Evolutionary conservation across 768 basidiomycete species (phyloP), one percentile per base, ranked within the genome.

Genomic region (Mycena metata): DNA sequence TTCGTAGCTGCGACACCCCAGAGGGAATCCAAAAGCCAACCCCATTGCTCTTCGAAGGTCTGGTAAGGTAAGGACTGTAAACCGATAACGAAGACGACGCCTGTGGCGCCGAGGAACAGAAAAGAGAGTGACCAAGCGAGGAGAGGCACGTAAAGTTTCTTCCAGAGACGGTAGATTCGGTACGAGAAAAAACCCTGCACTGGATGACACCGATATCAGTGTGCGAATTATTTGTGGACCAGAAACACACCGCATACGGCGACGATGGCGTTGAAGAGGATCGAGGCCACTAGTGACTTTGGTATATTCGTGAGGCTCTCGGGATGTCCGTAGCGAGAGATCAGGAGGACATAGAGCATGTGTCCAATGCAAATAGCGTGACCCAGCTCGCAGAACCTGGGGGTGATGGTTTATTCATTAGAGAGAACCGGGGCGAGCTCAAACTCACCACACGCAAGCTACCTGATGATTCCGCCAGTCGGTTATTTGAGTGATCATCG

Each of bases 311-410:
- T 43, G 24, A 71, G 45, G 33, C 61, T 50, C 47, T 67, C 66
- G 7, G 70, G 70, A 46, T 66, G 64, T 2, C 35, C 64, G 17
- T 43, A 62, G 36, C 61, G 49, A 0, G 54, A 10, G 26, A 70
- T 58, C 7, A 33, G 21, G 42, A 70, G 21, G 35, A 46, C 23
- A n/a, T 70, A 70, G 3, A 66, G 47, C 11, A 50, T 52, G 24
- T 70, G 69, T n/a, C 52, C 52, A 13, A 70, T 62, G 47, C 69
- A 70, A n/a, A 66, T 52, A 10, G 57, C 54, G 62, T 70, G 69
- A 2, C 41, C 69, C 21, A 70, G 60, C 46, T 70, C 69, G 55
- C 60, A 66, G 11, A 62, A 17, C 69, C 69, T 69, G 49, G 5
- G 5, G 11, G 21, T 24, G 8, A 16, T n/a, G 13, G 10, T 50